Evolutionary conservation across 1,284 basidiomycete species (phyloP).

Genomic region (Cryptococcus wingfieldii): DNA sequence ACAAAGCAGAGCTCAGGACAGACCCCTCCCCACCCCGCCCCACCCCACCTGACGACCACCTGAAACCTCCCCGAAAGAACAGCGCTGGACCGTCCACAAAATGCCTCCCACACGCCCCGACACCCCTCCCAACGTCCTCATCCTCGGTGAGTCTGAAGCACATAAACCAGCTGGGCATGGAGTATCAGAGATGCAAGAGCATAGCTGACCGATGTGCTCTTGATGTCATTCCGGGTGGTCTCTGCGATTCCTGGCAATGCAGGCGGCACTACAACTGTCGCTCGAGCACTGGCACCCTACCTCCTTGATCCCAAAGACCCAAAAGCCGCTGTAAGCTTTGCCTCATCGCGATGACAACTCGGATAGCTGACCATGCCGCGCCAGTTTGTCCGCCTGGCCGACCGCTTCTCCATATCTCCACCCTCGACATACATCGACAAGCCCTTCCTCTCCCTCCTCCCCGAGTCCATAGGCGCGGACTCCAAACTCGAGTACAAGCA

Average conservation of each 20-base stretch:
- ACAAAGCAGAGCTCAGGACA: too few relatives aligned
- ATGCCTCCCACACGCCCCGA: too few relatives aligned
- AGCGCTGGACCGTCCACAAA: too few relatives aligned
- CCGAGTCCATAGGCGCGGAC: constrained; percentile 2
- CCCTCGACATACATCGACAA: constrained; percentile 82
- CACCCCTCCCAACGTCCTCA: constrained; percentile 54
- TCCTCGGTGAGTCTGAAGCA: constrained; percentile 62
- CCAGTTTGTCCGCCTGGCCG: constrained; percentile 68
- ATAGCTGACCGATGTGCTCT: background rate
- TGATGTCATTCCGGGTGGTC: constrained; percentile 6
- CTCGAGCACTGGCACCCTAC: constrained; percentile 27
- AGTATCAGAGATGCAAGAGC: background rate
- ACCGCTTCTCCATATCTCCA: constrained; percentile 76
- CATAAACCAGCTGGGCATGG: background rate
- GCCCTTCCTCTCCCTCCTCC: constrained; percentile 66
- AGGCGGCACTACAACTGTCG: constrained; percentile 41
- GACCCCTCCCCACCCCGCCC: too few relatives aligned
- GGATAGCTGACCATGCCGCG: constrained; percentile 32
- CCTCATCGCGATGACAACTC: background rate
- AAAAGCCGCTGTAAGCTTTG: constrained; percentile 14
- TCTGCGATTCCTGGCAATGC: constrained; percentile 1
- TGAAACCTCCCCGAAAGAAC: too few relatives aligned
- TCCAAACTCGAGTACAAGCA: constrained; percentile 63
- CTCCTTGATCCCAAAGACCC: constrained; percentile 21
- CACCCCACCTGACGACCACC: too few relatives aligned